Evolutionary conservation across 2,329 filamentous ascomycete species (phyloP), one percentile per base, ranked within the genome.

Genomic region (Botrytis squamosa): DNA sequence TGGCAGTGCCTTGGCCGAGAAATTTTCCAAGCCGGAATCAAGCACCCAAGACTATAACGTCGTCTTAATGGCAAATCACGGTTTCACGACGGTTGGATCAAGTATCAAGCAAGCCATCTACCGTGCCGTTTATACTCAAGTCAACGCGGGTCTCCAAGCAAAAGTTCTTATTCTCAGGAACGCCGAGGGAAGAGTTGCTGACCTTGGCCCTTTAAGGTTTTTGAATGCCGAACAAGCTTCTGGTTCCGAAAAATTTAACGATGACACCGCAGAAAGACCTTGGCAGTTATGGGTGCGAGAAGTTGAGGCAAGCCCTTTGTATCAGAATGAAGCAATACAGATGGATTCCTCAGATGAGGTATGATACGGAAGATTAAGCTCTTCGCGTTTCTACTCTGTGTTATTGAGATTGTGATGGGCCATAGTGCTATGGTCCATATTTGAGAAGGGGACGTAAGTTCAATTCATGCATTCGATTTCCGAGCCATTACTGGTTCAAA

Each of bases 1-100:
- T 7, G 83, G 82, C 12, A 75, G 77, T 29, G 77, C 79, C 10
- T 79, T 85, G 12, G 83, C 84, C 14, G 70, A 75, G 4, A 74
- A 64, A 5, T 85, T 84, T 72, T 76, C 78, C 16, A 75, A 74
- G 6, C 77, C 76, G 16, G 77, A 55, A 16, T 67, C 64, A 49
- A 52, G 64, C 10, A 49, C 42, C 76, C 57, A 79, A 49, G 55
- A 74, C n/a, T 75, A 82, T 55, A 78, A 78, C 9, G 83, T 85
- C 7, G 82, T 85, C 1, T 78, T 86, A 65, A 86, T 86, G 85
- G 79, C 82, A 3, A 81, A 83, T 6, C 84, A 86, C 74, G 85
- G 85, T 3, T 85, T 84, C 75, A 84, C 85, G 1, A 80, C 81
- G 2, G 73, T 82, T 10, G 84, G 81, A 0, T 74, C 75, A 0